phyloP scores from a whole-genome alignment of 192 early-diverging fungal species.

The Podila epigama region DNA sequence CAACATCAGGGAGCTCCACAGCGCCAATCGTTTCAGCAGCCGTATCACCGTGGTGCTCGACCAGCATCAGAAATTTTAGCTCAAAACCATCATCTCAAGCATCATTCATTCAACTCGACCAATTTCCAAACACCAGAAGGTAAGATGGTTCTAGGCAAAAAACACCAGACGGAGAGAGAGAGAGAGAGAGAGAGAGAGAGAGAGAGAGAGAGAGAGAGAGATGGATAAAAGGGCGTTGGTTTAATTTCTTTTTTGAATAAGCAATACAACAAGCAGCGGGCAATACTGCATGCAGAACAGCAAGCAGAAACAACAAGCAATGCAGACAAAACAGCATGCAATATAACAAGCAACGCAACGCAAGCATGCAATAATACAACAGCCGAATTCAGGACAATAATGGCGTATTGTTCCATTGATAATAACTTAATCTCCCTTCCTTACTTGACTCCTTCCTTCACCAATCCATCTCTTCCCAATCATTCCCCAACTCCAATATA shows the following conservation, averaged over 20 bases:
- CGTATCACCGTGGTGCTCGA: constrained; percentile 21
- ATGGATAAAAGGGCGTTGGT: too few relatives aligned
- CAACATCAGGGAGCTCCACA: too few relatives aligned
- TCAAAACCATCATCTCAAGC: constrained; percentile 19
- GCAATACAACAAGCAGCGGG: too few relatives aligned
- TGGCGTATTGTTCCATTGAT: neutral
- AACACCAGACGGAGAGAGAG: neutral
- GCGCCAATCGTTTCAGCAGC: neutral
- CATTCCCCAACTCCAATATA: neutral
- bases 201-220: too few relatives aligned
- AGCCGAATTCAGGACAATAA: neutral
- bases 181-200: neutral
- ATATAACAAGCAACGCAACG: too few relatives aligned
- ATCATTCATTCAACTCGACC: constrained; percentile 28
- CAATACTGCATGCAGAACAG: too few relatives aligned
- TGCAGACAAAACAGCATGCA: too few relatives aligned
- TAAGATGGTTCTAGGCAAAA: neutral
- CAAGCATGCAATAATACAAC: neutral
- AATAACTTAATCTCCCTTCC: neutral
- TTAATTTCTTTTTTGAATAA: too few relatives aligned
- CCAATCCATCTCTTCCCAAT: neutral
- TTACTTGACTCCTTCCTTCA: neutral
- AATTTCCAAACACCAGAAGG: constrained; percentile 47
- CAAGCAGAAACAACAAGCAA: too few relatives aligned
- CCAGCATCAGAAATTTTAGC: constrained; percentile 44